Percentiles rank a stretch among this genome's conserved stretches.
Evolutionary conservation across 75 land plant species (phyloP).

Genomic region (Selaginella tamariscina): DNA sequence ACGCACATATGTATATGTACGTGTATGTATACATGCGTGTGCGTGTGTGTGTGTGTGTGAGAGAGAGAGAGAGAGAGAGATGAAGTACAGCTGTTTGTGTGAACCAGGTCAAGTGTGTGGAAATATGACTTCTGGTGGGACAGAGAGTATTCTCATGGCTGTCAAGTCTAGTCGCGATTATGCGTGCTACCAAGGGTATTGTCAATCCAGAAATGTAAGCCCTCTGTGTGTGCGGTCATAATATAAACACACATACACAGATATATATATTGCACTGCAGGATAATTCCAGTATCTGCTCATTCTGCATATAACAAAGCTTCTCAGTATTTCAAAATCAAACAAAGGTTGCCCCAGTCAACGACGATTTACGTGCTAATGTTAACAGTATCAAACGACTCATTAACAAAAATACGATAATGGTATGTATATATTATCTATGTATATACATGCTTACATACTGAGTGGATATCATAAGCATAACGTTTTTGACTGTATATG

Average conservation of each 20-base stretch:
- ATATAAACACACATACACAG: too few relatives aligned
- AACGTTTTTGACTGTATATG: too few relatives aligned
- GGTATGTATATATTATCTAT: constrained; percentile 33
- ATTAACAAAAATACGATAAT: constrained; percentile 78
- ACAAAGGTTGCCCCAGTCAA: constrained; percentile 65
- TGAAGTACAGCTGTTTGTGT: too few relatives aligned
- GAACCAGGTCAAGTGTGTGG: constrained; percentile 93
- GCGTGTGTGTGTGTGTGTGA: too few relatives aligned
- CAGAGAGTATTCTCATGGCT: constrained; percentile 93
- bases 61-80: too few relatives aligned
- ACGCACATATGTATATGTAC: too few relatives aligned
- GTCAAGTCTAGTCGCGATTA: constrained; percentile 91
- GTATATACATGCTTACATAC: too few relatives aligned
- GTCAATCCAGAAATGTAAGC: constrained; percentile 84
- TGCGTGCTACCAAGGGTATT: constrained; percentile 73
- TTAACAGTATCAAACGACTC: constrained; percentile 42
- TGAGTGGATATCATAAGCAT: too few relatives aligned
- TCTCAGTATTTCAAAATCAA: constrained; percentile 94
- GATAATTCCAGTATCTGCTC: constrained; percentile 95
- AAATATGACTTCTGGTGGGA: constrained; percentile 98
- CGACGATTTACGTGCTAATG: constrained; percentile 64
- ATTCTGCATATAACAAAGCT: constrained; percentile 98
- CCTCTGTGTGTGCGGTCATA: constrained; percentile 4
- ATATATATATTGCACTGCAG: constrained; percentile 17
- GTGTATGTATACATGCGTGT: too few relatives aligned